These are phyloP conservation scores for Saccharomyces pastorianus DNA, from an alignment of 1,139 yeast genomes.

Conservation along the genomic window DNA sequence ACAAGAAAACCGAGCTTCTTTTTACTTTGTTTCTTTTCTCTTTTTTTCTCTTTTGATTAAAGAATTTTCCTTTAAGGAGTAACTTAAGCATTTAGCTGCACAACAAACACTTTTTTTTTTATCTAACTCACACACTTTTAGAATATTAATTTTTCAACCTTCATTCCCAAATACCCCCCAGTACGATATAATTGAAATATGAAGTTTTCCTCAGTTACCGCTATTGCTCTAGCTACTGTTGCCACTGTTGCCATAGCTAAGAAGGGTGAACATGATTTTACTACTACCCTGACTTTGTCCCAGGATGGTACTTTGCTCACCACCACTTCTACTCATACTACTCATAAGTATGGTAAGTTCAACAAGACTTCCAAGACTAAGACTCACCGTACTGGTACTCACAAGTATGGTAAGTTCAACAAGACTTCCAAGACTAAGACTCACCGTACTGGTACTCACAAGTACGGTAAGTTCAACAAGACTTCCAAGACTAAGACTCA, in stretches of 20 bases:
- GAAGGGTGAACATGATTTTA: slow-evolving; percentile 13
- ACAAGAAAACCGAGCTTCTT: background rate
- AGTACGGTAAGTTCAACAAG: slow-evolving; percentile 37
- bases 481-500: slow-evolving; percentile 27
- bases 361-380: slow-evolving; percentile 39
- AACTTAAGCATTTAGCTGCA: slow-evolving; percentile 1
- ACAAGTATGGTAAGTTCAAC: slow-evolving; percentile 45
- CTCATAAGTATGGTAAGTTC: slow-evolving; percentile 44
- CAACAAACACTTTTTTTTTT: background rate
- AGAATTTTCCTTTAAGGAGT: slow-evolving; percentile 1
- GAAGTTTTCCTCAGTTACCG: slow-evolving; percentile 34
- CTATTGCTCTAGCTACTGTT: slow-evolving; percentile 31
- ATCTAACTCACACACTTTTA: background rate
- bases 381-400: slow-evolving; percentile 36
- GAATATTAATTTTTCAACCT: background rate
- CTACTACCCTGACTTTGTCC: slow-evolving; percentile 19
- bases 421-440: slow-evolving; percentile 37
- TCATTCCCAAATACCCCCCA: background rate
- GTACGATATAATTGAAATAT: slow-evolving; percentile 15
- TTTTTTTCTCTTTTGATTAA: background rate
- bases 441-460: slow-evolving; percentile 36
- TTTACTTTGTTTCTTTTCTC: background rate
- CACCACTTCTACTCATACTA: slow-evolving; percentile 33
- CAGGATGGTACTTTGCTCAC: slow-evolving; percentile 13
- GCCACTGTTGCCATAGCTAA: slow-evolving; percentile 27